Base-by-base conservation (phyloP, 1,284 basidiomycete genomes). In the Irpex sp. region DNA sequence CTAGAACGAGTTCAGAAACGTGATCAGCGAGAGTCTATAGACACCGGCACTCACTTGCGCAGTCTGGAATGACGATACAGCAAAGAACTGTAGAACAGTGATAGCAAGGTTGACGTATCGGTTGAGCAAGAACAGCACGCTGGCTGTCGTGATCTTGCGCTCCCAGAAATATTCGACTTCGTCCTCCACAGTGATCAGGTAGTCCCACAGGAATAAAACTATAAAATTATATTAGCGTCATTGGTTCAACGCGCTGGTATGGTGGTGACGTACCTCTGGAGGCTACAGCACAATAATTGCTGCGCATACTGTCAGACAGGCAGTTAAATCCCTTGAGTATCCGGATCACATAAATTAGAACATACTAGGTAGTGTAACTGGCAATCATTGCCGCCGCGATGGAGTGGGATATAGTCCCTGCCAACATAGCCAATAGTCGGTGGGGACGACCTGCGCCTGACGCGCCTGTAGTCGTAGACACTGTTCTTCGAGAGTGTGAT, bases 81-180 rank as follows among this genome's bases (percentile, higher is more conserved):
- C 59, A n/a, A 64, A 15, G 19, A 66, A 34, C 40, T 66, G 62
- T 15, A 65, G 15, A 19, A 67, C 49, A 4, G 60, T 62, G 31
- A 59, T 58, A 5, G 59, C 34, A 3, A 67, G 54, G 37, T 62
- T 65, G 9, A 65, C 57, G 55, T 68, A 68, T 15, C 67, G 61
- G 56, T 68, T 68, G 19, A 63, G 31, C 48, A 67, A 9, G 61
- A 65, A 68, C 4, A 68, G 49, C 2, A 62, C 31, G 1, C 65
- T 67, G 6, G 63, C 67, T 26, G 56, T 54, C 9, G 64, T 63
- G 38, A 60, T 49, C 34, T 63, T 66, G 4, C 55, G 62, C 19
- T 58, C 59, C 67, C 67, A 68, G 11, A 67, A 49, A 52, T 59
- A 67, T 15, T 60, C 59, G 11, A 68, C 52, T 58, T 68, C 67